phyloP scores from a whole-genome alignment of 2,329 filamentous ascomycete genomes.

The Zymoseptoria brevis region DNA sequence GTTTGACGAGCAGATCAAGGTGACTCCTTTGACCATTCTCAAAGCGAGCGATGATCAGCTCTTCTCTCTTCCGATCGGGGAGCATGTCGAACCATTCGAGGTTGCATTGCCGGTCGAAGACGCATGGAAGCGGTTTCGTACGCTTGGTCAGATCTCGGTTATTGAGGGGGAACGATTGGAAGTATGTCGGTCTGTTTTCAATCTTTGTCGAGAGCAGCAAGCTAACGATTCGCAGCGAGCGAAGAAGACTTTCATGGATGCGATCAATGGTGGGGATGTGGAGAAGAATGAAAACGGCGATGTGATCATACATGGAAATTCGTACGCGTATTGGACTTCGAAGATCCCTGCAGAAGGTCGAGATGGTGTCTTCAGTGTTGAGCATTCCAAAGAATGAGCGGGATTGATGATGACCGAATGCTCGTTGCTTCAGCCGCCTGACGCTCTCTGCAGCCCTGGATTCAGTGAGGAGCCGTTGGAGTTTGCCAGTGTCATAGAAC shows the following conservation, averaged over 20 bases:
- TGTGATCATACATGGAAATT: constrained; percentile 56
- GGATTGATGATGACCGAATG: not conserved
- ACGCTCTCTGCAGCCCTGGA: not conserved
- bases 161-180: constrained; percentile 45
- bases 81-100: constrained; percentile 50
- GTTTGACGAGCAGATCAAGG: constrained; percentile 53
- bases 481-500: not conserved
- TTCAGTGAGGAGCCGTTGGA: not conserved
- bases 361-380: constrained; percentile 16
- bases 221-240: constrained; percentile 35
- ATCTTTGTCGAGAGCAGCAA: not conserved
- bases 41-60: constrained; percentile 38
- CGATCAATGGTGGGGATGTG: constrained; percentile 46
- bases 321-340: constrained; percentile 55
- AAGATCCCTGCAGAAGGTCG: constrained; percentile 32
- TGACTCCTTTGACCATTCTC: constrained; percentile 40
- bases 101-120: constrained; percentile 51
- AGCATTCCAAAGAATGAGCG: constrained; percentile 9
- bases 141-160: constrained; percentile 60
- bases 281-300: constrained; percentile 55
- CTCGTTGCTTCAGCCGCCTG: not conserved
- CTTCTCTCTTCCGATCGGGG: constrained; percentile 56
- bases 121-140: constrained; percentile 57
- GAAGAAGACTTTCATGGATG: constrained; percentile 47
- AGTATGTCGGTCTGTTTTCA: constrained; percentile 22